Percentiles rank a stretch among this genome's conserved stretches.
Evolutionary conservation across 2,329 filamentous ascomycete genomes (phyloP).

Genomic region (Penicillium sp.): DNA sequence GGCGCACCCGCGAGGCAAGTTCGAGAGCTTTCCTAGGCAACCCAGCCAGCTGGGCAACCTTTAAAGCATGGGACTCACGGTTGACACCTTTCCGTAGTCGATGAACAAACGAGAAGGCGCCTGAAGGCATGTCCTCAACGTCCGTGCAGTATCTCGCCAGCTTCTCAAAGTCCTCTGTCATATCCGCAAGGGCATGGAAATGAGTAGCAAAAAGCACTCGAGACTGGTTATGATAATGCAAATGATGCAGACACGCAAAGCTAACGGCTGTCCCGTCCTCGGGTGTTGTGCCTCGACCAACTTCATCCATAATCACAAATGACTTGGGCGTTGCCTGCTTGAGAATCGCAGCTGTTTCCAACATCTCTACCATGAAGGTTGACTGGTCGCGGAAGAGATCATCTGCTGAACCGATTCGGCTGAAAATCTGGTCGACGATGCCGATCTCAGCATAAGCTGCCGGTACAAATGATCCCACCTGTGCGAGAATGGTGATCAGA

Average conservation of each 20-base stretch:
- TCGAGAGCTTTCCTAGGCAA: slow-evolving; percentile 68
- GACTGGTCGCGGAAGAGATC: slow-evolving; percentile 93
- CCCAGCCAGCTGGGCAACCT: slow-evolving; percentile 85
- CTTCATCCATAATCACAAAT: slow-evolving; percentile 98
- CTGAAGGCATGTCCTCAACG: slow-evolving; percentile 68
- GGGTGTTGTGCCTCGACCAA: slow-evolving; percentile 89
- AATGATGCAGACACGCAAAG: slow-evolving; percentile 80
- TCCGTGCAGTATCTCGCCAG: slow-evolving; percentile 85
- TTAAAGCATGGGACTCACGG: slow-evolving; percentile 81
- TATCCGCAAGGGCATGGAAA: slow-evolving; percentile 79
- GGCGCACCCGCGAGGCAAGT: slow-evolving; percentile 61
- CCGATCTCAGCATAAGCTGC: slow-evolving; percentile 81
- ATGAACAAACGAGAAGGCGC: slow-evolving; percentile 79
- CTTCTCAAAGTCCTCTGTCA: slow-evolving; percentile 57
- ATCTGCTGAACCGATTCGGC: slow-evolving; percentile 87
- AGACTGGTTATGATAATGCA: slow-evolving; percentile 72
- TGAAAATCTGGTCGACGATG: slow-evolving; percentile 93
- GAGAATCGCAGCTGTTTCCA: slow-evolving; percentile 89
- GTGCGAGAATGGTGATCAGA: slow-evolving; percentile 86
- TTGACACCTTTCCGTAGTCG: slow-evolving; percentile 78
- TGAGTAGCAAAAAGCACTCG: slow-evolving; percentile 91
- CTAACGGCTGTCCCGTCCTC: slow-evolving; percentile 88
- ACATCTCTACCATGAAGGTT: slow-evolving; percentile 99
- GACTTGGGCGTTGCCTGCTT: slow-evolving; percentile 76
- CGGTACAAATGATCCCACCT: slow-evolving; percentile 88